phyloP scores from a whole-genome alignment of 1,284 basidiomycete species.

The Ceratobasidium papillatum region DNA sequence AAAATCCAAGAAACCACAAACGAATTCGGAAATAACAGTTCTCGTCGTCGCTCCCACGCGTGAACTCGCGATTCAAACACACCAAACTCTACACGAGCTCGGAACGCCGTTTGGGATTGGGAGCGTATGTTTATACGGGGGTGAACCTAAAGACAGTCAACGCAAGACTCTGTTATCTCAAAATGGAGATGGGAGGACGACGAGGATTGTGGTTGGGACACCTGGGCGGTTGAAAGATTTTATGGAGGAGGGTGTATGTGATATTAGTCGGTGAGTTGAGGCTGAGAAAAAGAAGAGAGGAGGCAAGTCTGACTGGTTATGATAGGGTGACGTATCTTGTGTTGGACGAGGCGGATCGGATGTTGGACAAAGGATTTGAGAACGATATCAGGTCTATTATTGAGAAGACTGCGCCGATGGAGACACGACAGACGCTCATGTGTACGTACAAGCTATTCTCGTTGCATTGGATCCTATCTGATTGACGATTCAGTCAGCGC shows the following conservation, averaged over 20 bases:
- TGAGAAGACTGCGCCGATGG: constrained; percentile 71
- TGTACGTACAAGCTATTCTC: constrained; percentile 63
- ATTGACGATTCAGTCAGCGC: constrained; percentile 76
- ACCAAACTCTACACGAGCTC: constrained; percentile 81
- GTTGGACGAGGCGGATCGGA: constrained; percentile 96
- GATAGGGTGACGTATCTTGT: constrained; percentile 89
- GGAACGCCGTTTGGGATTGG: constrained; percentile 80
- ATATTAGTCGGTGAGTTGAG: constrained; percentile 72
- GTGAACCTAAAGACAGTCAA: constrained; percentile 89
- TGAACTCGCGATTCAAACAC: constrained; percentile 94
- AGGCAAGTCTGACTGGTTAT: constrained; percentile 18
- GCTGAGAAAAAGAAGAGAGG: background rate
- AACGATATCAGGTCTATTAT: constrained; percentile 97
- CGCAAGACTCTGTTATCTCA: constrained; percentile 57
- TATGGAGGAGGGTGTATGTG: constrained; percentile 83
- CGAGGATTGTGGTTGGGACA: constrained; percentile 87
- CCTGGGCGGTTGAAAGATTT: constrained; percentile 94
- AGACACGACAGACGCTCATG: constrained; percentile 88
- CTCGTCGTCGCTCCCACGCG: constrained; percentile 93
- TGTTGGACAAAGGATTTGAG: constrained; percentile 99
- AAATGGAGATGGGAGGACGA: constrained; percentile 60
- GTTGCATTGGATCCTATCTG: constrained; percentile 24
- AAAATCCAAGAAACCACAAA: constrained; percentile 52
- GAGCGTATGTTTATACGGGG: constrained; percentile 91
- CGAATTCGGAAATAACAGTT: constrained; percentile 65